phyloP scores from a whole-genome alignment of 2,329 filamentous ascomycete genomes.

The Remersonia thermophila region DNA sequence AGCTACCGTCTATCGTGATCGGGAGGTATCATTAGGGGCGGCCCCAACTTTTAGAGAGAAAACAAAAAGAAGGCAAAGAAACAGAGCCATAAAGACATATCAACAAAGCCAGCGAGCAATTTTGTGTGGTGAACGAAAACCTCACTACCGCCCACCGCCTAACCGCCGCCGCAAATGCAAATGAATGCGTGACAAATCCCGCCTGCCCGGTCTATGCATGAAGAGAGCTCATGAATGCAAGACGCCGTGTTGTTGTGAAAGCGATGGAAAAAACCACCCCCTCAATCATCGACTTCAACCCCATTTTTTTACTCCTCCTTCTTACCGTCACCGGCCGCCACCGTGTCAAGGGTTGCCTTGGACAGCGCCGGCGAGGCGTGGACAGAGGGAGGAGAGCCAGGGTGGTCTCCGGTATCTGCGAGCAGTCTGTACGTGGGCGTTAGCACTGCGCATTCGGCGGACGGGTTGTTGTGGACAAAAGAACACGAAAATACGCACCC shows the following conservation, averaged over 20 bases:
- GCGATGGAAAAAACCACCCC: slow-evolving; percentile 23
- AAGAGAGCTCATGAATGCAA: slow-evolving; percentile 29
- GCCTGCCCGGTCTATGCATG: slow-evolving; percentile 38
- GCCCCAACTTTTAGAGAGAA: not conserved
- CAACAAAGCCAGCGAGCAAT: slow-evolving; percentile 25
- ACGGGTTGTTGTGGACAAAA: too few species aligned
- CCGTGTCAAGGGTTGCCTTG: slow-evolving; percentile 46
- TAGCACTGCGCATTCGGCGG: slow-evolving; percentile 15
- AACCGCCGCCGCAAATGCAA: slow-evolving; percentile 37
- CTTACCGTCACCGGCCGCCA: slow-evolving; percentile 31
- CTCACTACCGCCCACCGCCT: too few species aligned
- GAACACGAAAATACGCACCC: too few species aligned
- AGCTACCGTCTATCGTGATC: too few species aligned
- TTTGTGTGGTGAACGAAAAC: slow-evolving; percentile 22
- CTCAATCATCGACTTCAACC: too few species aligned
- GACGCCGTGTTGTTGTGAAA: slow-evolving; percentile 15
- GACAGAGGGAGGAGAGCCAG: slow-evolving; percentile 57
- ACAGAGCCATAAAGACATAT: slow-evolving; percentile 23
- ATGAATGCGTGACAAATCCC: slow-evolving; percentile 18
- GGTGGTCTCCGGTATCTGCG: slow-evolving; percentile 49
- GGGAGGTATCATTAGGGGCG: slow-evolving; percentile 31
- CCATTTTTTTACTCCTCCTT: slow-evolving; percentile 32
- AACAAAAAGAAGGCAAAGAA: not conserved
- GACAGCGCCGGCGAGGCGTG: slow-evolving; percentile 53
- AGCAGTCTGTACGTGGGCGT: slow-evolving; percentile 34